phyloP scores from a whole-genome alignment of 108 stramenopile genomes.

The Nitzschia putrida region DNA sequence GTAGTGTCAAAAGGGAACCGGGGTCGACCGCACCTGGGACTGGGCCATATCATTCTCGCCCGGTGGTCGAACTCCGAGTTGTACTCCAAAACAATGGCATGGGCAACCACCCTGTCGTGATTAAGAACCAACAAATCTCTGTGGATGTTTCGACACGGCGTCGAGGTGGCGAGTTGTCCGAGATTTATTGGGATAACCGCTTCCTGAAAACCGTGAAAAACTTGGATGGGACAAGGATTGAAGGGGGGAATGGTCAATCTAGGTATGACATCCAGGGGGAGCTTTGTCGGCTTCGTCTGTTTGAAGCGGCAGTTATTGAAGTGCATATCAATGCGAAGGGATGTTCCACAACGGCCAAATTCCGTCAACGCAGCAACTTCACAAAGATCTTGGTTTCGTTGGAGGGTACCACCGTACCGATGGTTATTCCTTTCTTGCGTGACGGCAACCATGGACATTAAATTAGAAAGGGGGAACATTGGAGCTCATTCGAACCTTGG shows the following conservation, averaged over 20 bases:
- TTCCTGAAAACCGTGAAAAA: conserved; percentile 53
- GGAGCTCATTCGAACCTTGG: too few relatives aligned
- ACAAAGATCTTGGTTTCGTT: conserved; percentile 64
- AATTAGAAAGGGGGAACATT: too few relatives aligned
- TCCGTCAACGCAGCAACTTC: conserved; percentile 68
- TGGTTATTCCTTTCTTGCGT: conserved; percentile 69
- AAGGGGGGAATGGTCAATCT: conserved; percentile 3
- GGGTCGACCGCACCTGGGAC: neutral
- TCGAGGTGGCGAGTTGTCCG: conserved; percentile 69
- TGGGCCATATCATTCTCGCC: conserved; percentile 36
- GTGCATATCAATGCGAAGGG: conserved; percentile 69
- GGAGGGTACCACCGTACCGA: conserved; percentile 69
- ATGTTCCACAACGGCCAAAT: conserved; percentile 75
- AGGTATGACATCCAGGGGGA: conserved; percentile 38
- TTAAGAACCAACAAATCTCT: conserved; percentile 61
- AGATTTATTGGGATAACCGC: conserved; percentile 70
- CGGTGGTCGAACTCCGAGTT: conserved; percentile 75
- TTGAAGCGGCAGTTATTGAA: conserved; percentile 65
- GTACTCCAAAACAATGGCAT: conserved; percentile 81
- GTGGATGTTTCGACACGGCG: conserved; percentile 84
- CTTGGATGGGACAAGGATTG: conserved; percentile 44
- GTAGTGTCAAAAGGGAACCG: conserved; percentile 54
- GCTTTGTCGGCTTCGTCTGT: conserved; percentile 56
- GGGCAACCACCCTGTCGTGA: conserved; percentile 32
- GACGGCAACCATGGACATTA: conserved; percentile 11